phyloP scores from a whole-genome alignment of 192 early-diverging fungal species.

The Coemansia sp. region DNA sequence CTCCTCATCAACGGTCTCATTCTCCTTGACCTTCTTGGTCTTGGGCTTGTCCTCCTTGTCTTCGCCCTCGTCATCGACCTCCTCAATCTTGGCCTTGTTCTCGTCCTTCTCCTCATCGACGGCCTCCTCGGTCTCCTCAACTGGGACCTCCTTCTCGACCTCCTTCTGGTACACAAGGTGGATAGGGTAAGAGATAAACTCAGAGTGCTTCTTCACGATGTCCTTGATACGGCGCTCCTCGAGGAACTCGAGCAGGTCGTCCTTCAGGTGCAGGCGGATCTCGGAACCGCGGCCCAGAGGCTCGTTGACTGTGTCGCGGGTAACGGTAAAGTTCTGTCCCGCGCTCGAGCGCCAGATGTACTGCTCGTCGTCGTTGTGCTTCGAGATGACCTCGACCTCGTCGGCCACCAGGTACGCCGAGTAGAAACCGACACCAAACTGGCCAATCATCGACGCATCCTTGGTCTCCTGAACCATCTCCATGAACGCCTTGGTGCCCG shows the following conservation, averaged over 20 bases:
- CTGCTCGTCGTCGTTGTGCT: constrained; percentile 92
- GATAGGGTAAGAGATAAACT: constrained; percentile 99
- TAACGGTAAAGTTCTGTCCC: constrained; percentile 88
- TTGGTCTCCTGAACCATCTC: constrained; percentile 93
- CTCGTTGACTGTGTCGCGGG: constrained; percentile 88
- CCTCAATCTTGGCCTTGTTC: constrained; percentile 74
- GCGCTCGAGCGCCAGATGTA: constrained; percentile 95
- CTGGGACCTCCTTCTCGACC: constrained; percentile 96
- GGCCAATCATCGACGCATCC: constrained; percentile 99
- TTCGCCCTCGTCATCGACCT: constrained; percentile 71
- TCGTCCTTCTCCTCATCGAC: constrained; percentile 71
- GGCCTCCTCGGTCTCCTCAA: constrained; percentile 78
- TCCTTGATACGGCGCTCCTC: constrained; percentile 99
- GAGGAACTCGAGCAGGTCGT: constrained; percentile 96
- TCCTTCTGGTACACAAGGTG: constrained; percentile 95
- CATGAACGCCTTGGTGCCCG: constrained; percentile 99
- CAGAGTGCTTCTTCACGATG: constrained; percentile 99
- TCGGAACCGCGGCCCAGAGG: constrained; percentile 92
- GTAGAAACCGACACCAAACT: constrained; percentile 99
- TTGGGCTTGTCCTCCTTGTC: constrained; percentile 75
- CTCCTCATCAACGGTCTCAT: constrained; percentile 72
- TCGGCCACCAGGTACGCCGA: constrained; percentile 99
- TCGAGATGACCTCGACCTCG: constrained; percentile 90
- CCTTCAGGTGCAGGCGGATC: constrained; percentile 97
- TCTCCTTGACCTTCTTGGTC: constrained; percentile 67